phyloP scores from a whole-genome alignment of 2,329 filamentous ascomycete species.

The Aspergillus sojae region DNA sequence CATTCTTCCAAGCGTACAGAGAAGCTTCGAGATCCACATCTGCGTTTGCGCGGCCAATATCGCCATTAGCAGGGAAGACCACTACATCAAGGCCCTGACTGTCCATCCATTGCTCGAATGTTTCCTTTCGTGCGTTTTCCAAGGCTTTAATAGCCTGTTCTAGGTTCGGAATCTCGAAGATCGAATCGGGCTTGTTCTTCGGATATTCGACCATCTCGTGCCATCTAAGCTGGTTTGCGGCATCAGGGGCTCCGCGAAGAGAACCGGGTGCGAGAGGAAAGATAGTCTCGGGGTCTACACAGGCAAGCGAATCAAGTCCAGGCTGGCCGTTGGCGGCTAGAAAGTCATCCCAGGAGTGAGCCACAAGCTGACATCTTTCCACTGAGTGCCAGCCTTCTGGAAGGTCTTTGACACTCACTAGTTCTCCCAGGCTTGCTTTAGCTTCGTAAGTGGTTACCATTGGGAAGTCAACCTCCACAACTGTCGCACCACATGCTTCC shows the following conservation, averaged over 20 bases:
- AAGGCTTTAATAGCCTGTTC: slow-evolving; percentile 46
- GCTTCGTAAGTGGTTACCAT: slow-evolving; percentile 34
- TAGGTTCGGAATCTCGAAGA: slow-evolving; percentile 49
- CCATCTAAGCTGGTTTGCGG: slow-evolving; percentile 29
- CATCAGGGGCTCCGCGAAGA: slow-evolving; percentile 25
- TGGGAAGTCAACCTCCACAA: slow-evolving; percentile 38
- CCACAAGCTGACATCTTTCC: slow-evolving; percentile 53
- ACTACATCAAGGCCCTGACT: slow-evolving; percentile 46
- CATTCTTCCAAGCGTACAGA: slow-evolving; percentile 50
- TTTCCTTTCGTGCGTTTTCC: slow-evolving; percentile 52
- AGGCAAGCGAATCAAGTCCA: slow-evolving; percentile 39
- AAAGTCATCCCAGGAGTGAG: slow-evolving; percentile 58
- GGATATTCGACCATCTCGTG: slow-evolving; percentile 31
- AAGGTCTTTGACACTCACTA: slow-evolving; percentile 46
- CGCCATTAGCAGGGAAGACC: slow-evolving; percentile 55
- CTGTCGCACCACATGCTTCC: slow-evolving; percentile 34
- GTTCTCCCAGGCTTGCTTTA: slow-evolving; percentile 34
- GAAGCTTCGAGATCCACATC: slow-evolving; percentile 42
- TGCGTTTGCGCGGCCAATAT: slow-evolving; percentile 53
- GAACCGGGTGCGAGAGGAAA: slow-evolving; percentile 38
- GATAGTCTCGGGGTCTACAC: slow-evolving; percentile 44
- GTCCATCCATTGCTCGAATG: slow-evolving; percentile 58
- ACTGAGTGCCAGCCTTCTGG: slow-evolving; percentile 51
- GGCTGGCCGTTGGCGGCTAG: slow-evolving; percentile 46
- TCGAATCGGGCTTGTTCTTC: slow-evolving; percentile 31